These are phyloP conservation scores for Thermothielavioides terrestris DNA, from an alignment of 495 filamentous ascomycete species.

Conservation along the genomic window DNA sequence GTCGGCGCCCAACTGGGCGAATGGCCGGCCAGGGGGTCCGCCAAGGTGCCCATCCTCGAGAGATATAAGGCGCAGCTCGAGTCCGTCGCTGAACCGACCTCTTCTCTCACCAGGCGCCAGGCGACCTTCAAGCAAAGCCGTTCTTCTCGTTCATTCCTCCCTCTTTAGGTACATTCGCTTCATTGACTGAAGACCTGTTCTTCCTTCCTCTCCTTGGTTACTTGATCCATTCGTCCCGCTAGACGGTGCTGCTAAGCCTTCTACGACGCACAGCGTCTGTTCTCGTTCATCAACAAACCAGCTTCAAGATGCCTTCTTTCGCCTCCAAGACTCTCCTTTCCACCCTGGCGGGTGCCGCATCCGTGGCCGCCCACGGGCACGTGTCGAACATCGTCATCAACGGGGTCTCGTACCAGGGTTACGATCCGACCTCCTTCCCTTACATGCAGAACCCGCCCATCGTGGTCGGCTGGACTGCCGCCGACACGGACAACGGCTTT, in stretches of 20 bases:
- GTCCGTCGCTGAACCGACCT: background rate
- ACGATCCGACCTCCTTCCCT: slow-evolving; percentile 31
- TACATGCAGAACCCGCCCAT: slow-evolving; percentile 39
- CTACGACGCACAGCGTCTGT: background rate
- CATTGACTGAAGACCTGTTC: slow-evolving; percentile 27
- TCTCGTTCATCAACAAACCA: background rate
- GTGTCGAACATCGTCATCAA: slow-evolving; percentile 52
- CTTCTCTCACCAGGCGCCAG: slow-evolving; percentile 14
- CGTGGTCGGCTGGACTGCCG: slow-evolving; percentile 47
- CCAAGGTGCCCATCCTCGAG: background rate
- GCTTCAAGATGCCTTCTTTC: slow-evolving; percentile 23
- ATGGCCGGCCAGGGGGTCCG: background rate
- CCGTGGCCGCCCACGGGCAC: slow-evolving; percentile 54
- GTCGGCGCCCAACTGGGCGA: background rate
- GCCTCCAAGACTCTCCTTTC: slow-evolving; percentile 25
- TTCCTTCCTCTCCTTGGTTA: slow-evolving; percentile 7
- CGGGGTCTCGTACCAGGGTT: slow-evolving; percentile 39
- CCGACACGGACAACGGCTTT: slow-evolving; percentile 52
- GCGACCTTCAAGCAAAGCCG: slow-evolving; percentile 14
- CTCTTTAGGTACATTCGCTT: slow-evolving; percentile 16
- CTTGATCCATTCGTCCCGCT: slow-evolving; percentile 16
- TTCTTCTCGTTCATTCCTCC: slow-evolving; percentile 16
- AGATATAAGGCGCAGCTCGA: slow-evolving; percentile 7
- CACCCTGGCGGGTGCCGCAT: slow-evolving; percentile 41
- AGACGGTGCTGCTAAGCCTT: slow-evolving; percentile 14